Base-by-base conservation (phyloP, 371 early-diverging fungal species). In the Mortierella sp. region DNA sequence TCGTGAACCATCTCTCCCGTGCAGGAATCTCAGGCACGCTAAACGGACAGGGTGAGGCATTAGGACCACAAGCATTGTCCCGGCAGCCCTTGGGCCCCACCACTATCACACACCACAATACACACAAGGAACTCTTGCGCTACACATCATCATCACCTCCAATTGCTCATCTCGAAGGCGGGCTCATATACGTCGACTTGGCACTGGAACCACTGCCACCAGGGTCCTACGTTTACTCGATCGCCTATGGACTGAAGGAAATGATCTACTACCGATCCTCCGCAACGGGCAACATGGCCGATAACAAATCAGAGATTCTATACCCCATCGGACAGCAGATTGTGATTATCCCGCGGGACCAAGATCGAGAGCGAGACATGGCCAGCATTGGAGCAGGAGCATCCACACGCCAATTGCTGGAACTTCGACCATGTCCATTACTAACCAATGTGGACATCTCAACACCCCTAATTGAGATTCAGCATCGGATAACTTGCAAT, bases 291-390 rank as follows among this genome's bases (percentile, higher is more conserved):
- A 74, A 64, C 60, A 17, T 48, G 31, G 52, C 68, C 24, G 76
- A 68, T 43, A 74, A 68, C 64, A 74, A 74, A 60, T 63, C 68
- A 47, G 68, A 74, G 69, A 68, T 67, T 64, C 29, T 74, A 63
- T 74, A 74, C 64, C 76, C 76, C 27, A 57, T 68, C 56, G 76
- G 76, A 47, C 76, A 74, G 57, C 76, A 74, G 27, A 74, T 65
- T 5, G 76, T 74, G 40, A 67, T 74, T 40, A 68, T 74, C 34
- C 76, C 76, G 2, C 68, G 76, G 8, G 76, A 74, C 25, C 60
- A 44, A 41, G 65, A 68, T 16, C 48, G 76, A 21, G 76, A 74
- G 47, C 49, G 68, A 29, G 41, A 64, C 53, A 74, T 74, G 76
- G 59, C 68, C 52, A 74, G 69, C 52, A 65, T 69, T 10, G 76